Evolutionary conservation across 2,329 filamentous ascomycete genomes (phyloP).

Genomic region (Aspergillus costaricaensis): DNA sequence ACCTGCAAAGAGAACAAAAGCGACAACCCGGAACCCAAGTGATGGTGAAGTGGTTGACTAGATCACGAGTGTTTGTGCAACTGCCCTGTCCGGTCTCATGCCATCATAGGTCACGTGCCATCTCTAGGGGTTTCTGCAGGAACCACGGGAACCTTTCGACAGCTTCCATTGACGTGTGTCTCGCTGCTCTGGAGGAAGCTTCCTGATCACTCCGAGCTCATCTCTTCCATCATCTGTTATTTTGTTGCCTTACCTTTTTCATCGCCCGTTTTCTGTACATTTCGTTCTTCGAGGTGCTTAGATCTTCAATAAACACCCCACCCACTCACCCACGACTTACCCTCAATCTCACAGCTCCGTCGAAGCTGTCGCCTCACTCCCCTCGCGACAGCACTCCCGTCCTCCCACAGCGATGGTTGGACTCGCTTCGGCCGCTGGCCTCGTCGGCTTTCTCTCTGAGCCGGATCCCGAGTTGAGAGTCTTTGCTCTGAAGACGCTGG

Average conservation of each 20-base stretch:
- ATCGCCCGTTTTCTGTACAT: constrained; percentile 23
- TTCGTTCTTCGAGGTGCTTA: constrained; percentile 25
- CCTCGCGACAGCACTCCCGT: constrained; percentile 26
- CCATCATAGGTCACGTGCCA: constrained; percentile 26
- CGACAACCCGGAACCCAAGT: background rate
- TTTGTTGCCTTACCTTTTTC: constrained; percentile 24
- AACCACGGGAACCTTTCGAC: constrained; percentile 29
- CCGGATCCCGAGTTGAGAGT: constrained; percentile 92
- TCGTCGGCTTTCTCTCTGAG: constrained; percentile 92
- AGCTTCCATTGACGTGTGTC: constrained; percentile 40
- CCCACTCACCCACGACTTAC: constrained; percentile 19
- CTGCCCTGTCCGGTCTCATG: constrained; percentile 9
- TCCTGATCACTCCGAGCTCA: constrained; percentile 16
- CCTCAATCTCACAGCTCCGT: constrained; percentile 30
- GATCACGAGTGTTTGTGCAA: background rate
- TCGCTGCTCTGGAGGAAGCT: constrained; percentile 23
- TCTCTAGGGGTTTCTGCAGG: constrained; percentile 28
- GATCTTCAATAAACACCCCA: constrained; percentile 13
- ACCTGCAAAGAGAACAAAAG: background rate
- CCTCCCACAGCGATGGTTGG: constrained; percentile 70
- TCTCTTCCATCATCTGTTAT: constrained; percentile 22
- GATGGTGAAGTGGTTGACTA: background rate
- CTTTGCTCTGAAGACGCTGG: constrained; percentile 91
- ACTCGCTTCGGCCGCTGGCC: constrained; percentile 88
- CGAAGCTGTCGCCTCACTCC: constrained; percentile 36